Evolutionary conservation across 352 stramenopile species (phyloP), one percentile per base, ranked within the genome.

Genomic region (Globisporangium irregulare): DNA sequence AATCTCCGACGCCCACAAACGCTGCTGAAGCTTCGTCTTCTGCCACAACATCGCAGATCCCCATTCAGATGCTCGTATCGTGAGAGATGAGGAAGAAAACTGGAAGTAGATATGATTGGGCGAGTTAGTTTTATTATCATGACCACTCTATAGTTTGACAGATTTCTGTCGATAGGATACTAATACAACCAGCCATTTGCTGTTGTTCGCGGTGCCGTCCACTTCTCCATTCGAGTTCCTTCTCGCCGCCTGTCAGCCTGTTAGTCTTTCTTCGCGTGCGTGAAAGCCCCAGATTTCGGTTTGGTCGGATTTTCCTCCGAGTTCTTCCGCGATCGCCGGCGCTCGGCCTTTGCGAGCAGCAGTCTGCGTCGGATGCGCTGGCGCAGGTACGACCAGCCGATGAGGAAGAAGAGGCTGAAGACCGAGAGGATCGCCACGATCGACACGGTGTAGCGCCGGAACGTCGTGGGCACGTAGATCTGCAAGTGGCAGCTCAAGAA

Each of bases 401-500:
- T 71, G n/a, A 94, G 70, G 25, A 82, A 77, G 32, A 96, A 62
- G 1, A 90, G 67, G 50, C 74, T 84, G 18, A 90, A 43, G 5
- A 98, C 70, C 3, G 88, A 83, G 15, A 96, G 71, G 41, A 93
- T 68, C 22, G 82, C 80, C 27, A 97, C 81, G 27, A 94, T 76
- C 18, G 81, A 92, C 27, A 88, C 78, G 2, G 89, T 94, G 69
- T 97, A 93, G 5, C 88, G 73, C 41, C 97, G 87, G 67, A 90
- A 96, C 10, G 73, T 66, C 3, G 81, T 92, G 4, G 97, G 97
- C 61, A 96, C 87, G 74, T 98, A 98, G 61, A 99, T 98, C 69
- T 89, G 86, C 32, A 99, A 70, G 76, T 99, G 97, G 71, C 97
- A 99, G 56, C 83, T 98, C 27, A 84, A 69, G 67, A 98, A 98